Evolutionary conservation across 331 rosid genomes (phyloP).

Genomic region (Erythrophleum ivorense): DNA sequence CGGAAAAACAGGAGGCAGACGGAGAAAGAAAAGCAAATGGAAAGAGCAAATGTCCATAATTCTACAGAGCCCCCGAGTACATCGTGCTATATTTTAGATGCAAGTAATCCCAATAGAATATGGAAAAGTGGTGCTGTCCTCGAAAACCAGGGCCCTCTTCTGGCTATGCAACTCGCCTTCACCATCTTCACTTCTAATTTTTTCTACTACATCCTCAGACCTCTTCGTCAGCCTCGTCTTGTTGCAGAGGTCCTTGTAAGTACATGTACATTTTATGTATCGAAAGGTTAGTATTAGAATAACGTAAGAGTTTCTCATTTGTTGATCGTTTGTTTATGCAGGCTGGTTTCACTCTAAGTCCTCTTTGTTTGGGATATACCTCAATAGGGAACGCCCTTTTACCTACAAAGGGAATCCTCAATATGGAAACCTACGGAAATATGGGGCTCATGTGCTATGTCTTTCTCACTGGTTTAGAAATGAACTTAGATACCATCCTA

Average conservation of each 20-base stretch:
- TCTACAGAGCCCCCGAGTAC: no score
- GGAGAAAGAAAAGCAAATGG: background rate
- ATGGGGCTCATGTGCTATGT: background rate
- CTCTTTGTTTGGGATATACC: background rate
- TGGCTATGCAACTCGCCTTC: conserved; percentile 2
- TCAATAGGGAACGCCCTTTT: background rate
- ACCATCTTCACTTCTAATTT: background rate
- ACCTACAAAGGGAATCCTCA: background rate
- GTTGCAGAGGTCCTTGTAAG: conserved; percentile 21
- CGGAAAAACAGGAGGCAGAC: background rate
- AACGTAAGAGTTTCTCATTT: background rate
- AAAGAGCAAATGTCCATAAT: background rate
- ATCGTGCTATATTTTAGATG: background rate
- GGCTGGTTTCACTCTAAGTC: background rate
- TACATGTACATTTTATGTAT: background rate
- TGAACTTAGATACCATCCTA: background rate
- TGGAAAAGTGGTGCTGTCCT: background rate
- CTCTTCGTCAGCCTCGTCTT: background rate
- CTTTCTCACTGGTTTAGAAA: background rate
- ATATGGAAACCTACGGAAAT: background rate
- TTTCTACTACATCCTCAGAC: background rate
- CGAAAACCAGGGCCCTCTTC: background rate
- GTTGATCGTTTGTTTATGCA: background rate
- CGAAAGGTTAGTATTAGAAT: background rate
- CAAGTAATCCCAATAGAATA: background rate